phyloP scores from a whole-genome alignment of 2,329 filamentous ascomycete genomes.

The Periconia sp. region DNA sequence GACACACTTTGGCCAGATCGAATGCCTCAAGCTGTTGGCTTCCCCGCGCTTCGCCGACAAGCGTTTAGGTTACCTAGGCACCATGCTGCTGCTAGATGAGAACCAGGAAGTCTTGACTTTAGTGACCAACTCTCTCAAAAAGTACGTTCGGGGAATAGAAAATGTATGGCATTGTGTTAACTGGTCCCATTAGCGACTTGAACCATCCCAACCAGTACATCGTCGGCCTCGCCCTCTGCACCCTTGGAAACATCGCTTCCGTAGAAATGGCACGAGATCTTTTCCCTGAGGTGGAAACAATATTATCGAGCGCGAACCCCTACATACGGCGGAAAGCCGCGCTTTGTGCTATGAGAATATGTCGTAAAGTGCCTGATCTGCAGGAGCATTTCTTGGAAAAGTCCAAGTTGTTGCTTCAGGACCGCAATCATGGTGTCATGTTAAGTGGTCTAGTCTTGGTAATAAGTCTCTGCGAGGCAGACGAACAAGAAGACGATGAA shows the following conservation, averaged over 20 bases:
- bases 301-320: conserved; percentile 92
- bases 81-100: conserved; percentile 93
- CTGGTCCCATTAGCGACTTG: conserved; percentile 68
- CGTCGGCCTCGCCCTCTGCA: conserved; percentile 92
- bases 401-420: conserved; percentile 80
- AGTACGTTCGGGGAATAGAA: conserved; percentile 59
- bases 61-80: conserved; percentile 90
- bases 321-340: conserved; percentile 97
- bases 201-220: conserved; percentile 98
- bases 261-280: conserved; percentile 98
- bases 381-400: conserved; percentile 98
- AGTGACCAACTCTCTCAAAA: conserved; percentile 96
- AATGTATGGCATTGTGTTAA: conserved; percentile 13
- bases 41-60: conserved; percentile 98
- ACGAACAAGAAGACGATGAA: conserved; percentile 89
- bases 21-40: conserved; percentile 95
- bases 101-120: conserved; percentile 97
- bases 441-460: conserved; percentile 90
- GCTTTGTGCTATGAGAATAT: conserved; percentile 98
- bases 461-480: conserved; percentile 89
- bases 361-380: conserved; percentile 93
- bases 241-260: conserved; percentile 95
- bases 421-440: conserved; percentile 93
- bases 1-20: conserved; percentile 98
- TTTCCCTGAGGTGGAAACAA: conserved; percentile 91